phyloP scores from a whole-genome alignment of 345 rosid species.

The Hibiscus syriacus region DNA sequence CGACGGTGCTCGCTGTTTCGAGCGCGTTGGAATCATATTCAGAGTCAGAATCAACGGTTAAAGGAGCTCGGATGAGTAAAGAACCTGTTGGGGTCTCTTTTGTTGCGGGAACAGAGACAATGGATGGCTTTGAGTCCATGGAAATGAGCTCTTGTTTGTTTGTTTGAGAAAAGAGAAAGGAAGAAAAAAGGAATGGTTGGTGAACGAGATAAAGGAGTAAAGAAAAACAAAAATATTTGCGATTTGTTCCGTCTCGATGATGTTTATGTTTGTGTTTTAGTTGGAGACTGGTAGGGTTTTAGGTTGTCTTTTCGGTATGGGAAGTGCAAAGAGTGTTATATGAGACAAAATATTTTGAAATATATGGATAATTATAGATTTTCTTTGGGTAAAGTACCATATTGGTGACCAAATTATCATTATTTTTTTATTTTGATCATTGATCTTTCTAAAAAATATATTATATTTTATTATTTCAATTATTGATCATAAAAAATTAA shows the following conservation, averaged over 20 bases:
- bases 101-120: constrained; percentile 19
- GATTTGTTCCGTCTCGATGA: background rate
- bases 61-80: constrained; percentile 64
- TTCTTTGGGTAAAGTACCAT: no score
- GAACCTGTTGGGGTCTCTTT: constrained; percentile 26
- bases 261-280: constrained; percentile 5
- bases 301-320: background rate
- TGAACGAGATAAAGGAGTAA: background rate
- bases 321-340: background rate
- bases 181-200: background rate
- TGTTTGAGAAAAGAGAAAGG: no score
- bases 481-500: no score
- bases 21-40: constrained; percentile 26
- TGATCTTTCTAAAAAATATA: no score
- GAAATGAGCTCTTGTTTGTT: constrained; percentile 4
- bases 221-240: constrained; percentile 5
- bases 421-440: no score
- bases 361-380: no score
- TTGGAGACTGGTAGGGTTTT: background rate
- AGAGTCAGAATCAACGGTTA: constrained; percentile 42
- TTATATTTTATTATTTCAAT: no score
- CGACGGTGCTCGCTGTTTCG: constrained; percentile 16
- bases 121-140: constrained; percentile 24
- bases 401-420: no score
- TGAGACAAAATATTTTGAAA: no score